phyloP scores from a whole-genome alignment of 2,329 filamentous ascomycete species.

The Fusarium citri region DNA sequence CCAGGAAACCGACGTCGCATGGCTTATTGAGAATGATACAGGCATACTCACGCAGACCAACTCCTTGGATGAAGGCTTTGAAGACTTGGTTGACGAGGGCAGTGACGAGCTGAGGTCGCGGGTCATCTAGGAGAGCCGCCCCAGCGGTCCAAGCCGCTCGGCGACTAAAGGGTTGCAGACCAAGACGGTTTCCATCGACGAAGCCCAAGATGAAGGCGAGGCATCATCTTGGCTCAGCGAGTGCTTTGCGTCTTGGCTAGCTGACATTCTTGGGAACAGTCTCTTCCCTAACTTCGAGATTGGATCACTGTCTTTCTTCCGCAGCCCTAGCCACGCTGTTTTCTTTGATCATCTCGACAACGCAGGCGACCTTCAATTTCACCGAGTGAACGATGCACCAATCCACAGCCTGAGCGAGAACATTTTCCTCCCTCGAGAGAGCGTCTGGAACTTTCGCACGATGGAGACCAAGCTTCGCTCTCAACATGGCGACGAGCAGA shows the following conservation, averaged over 20 bases:
- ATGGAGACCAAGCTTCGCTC: conserved; percentile 28
- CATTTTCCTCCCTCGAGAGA: conserved; percentile 63
- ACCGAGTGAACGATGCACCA: conserved; percentile 60
- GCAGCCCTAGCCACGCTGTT: conserved; percentile 57
- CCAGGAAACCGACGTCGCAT: conserved; percentile 61
- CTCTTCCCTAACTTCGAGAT: conserved; percentile 67
- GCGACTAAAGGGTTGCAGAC: conserved; percentile 33
- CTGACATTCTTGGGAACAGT: conserved; percentile 60
- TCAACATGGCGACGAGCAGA: conserved; percentile 28
- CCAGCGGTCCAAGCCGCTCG: conserved; percentile 23
- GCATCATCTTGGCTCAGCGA: conserved; percentile 44
- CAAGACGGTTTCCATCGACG: conserved; percentile 14
- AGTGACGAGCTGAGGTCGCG: conserved; percentile 27
- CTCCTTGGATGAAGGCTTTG: conserved; percentile 1
- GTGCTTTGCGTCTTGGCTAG: conserved; percentile 49
- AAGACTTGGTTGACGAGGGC: conserved; percentile 22
- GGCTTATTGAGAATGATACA: conserved; percentile 54
- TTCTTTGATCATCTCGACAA: conserved; percentile 64
- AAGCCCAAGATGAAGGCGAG: conserved; percentile 25
- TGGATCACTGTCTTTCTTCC: conserved; percentile 63
- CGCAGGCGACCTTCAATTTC: conserved; percentile 61
- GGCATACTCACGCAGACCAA: background rate
- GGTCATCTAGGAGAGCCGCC: conserved; percentile 41
- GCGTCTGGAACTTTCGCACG: conserved; percentile 63
- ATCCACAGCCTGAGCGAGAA: conserved; percentile 66